These are phyloP conservation scores for Plasmodium gaboni DNA, from an alignment of 169 alveolate species.

Conservation along the genomic window DNA sequence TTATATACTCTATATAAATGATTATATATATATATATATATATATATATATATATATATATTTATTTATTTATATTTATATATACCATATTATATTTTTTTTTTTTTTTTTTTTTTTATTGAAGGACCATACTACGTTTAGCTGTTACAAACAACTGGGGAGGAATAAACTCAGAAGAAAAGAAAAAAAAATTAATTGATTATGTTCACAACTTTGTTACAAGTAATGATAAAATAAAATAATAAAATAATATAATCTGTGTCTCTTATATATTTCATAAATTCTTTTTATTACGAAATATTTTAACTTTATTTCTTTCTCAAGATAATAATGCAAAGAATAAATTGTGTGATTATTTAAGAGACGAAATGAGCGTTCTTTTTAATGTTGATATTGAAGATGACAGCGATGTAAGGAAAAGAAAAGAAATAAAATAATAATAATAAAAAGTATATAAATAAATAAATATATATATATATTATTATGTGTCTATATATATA, in stretches of 20 bases:
- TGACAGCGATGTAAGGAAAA: conserved; percentile 62
- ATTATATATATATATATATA: not conserved
- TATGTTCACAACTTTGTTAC: conserved; percentile 47
- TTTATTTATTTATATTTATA: not conserved
- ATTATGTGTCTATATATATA: conserved; percentile 5
- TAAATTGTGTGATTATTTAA: conserved; percentile 43
- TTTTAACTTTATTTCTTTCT: conserved; percentile 3
- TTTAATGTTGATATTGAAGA: conserved; percentile 71
- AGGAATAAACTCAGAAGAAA: conserved; percentile 58
- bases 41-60: conserved; percentile 6
- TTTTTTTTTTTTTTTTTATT: not conserved
- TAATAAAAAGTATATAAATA: not conserved
- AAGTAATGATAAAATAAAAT: conserved; percentile 9
- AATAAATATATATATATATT: not conserved
- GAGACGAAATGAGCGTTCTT: conserved; percentile 55
- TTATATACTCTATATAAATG: not conserved
- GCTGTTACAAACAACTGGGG: conserved; percentile 75
- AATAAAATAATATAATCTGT: not conserved
- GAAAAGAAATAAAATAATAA: not conserved
- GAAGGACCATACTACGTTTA: conserved; percentile 58
- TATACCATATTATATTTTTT: not conserved
- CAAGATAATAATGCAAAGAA: conserved; percentile 29
- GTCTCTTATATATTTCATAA: not conserved
- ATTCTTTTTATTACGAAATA: conserved; percentile 2
- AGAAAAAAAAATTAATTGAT: conserved; percentile 59